These are phyloP conservation scores for Globisporangium nunn DNA, from an alignment of 352 stramenopile species.

Conservation along the genomic window DNA sequence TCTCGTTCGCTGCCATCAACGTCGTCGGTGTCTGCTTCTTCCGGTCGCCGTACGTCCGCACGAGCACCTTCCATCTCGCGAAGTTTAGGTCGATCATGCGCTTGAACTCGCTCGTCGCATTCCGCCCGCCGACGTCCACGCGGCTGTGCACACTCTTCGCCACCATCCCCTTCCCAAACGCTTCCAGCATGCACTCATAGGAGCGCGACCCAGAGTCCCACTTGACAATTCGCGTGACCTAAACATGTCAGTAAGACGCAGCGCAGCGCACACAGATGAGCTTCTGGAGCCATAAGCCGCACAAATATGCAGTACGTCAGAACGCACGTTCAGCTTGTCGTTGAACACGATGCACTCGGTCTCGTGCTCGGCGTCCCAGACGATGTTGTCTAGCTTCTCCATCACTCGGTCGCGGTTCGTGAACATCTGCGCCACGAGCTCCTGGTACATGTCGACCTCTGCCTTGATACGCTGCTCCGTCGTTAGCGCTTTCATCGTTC, in stretches of 20 bases:
- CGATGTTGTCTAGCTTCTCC: conserved; percentile 21
- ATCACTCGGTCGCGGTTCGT: conserved; percentile 33
- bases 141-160: conserved; percentile 21
- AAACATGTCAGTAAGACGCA: background rate
- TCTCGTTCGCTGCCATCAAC: conserved; percentile 69
- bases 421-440: conserved; percentile 50
- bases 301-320: background rate
- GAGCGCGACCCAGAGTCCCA: background rate
- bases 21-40: conserved; percentile 34
- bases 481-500: conserved; percentile 15
- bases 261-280: background rate
- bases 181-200: conserved; percentile 27
- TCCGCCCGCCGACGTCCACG: conserved; percentile 26
- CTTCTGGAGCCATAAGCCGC: background rate
- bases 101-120: conserved; percentile 23
- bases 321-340: conserved; percentile 17
- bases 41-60: conserved; percentile 40
- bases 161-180: conserved; percentile 24
- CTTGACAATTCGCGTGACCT: conserved; percentile 10
- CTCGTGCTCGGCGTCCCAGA: conserved; percentile 29
- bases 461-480: conserved; percentile 26
- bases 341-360: conserved; percentile 14
- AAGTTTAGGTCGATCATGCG: conserved; percentile 32
- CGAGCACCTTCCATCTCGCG: conserved; percentile 37
- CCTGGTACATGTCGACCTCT: conserved; percentile 52